phyloP scores from a whole-genome alignment of 306 rosid genomes.

The barrel medic (Medicago truncatula) region MtrunA17r5.0-ANR NC_053048.1:51409501-51410000 shows the following conservation, averaged over 20 bases:
- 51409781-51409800: constrained; percentile 4
- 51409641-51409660: too few species aligned
- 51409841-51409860: not conserved
- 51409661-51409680: too few species aligned
- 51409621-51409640: too few species aligned
- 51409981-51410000: not conserved
- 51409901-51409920: not conserved
- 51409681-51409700: not conserved
- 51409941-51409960: not conserved
- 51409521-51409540: too few species aligned
- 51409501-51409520: too few species aligned
- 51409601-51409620: too few species aligned
- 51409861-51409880: not conserved
- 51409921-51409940: constrained; percentile 22
- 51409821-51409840: not conserved
- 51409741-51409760: not conserved
- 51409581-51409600: too few species aligned
- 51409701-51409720: not conserved
- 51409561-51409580: too few species aligned
- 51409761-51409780: not conserved
- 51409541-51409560: too few species aligned
- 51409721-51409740: not conserved
- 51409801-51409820: not conserved
- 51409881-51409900: not conserved
- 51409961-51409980: not conserved